phyloP scores from a whole-genome alignment of 1,139 yeast genomes.

The Nakaseomyces sp. region DNA sequence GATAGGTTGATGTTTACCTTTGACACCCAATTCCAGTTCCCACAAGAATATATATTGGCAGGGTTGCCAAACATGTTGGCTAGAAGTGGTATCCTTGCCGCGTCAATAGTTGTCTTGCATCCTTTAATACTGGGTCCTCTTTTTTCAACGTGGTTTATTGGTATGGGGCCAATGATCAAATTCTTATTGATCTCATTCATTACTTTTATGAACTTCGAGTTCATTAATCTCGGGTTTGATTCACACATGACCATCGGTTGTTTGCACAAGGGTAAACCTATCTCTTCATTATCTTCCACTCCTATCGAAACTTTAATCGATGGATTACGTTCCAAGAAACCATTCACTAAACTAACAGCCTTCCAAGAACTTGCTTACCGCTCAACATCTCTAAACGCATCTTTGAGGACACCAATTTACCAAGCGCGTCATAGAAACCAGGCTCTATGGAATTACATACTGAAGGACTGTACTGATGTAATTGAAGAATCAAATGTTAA shows the following conservation, averaged over 20 bases:
- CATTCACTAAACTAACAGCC: conserved; percentile 57
- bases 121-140: conserved; percentile 8
- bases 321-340: conserved; percentile 53
- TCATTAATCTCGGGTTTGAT: conserved; percentile 52
- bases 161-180: conserved; percentile 5
- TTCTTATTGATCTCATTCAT: conserved; percentile 12
- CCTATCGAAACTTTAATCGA: conserved; percentile 66
- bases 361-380: conserved; percentile 64
- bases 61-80: conserved; percentile 16
- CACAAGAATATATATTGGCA: conserved; percentile 29
- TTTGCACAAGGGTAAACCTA: conserved; percentile 59
- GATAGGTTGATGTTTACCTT: conserved; percentile 47
- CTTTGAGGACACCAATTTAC: conserved; percentile 47
- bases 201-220: conserved; percentile 36
- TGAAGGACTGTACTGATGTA: conserved; percentile 51
- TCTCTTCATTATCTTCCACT: conserved; percentile 59
- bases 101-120: conserved; percentile 13
- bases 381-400: conserved; percentile 42
- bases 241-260: conserved; percentile 82
- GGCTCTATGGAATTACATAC: conserved; percentile 47
- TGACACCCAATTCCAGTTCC: conserved; percentile 34
- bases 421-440: conserved; percentile 41
- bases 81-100: conserved; percentile 17
- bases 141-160: conserved; percentile 2
- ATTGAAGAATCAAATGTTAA: conserved; percentile 32